Conservation (phyloP, 2,329 filamentous ascomycete species). For the Trichoderma sp. region DNA sequence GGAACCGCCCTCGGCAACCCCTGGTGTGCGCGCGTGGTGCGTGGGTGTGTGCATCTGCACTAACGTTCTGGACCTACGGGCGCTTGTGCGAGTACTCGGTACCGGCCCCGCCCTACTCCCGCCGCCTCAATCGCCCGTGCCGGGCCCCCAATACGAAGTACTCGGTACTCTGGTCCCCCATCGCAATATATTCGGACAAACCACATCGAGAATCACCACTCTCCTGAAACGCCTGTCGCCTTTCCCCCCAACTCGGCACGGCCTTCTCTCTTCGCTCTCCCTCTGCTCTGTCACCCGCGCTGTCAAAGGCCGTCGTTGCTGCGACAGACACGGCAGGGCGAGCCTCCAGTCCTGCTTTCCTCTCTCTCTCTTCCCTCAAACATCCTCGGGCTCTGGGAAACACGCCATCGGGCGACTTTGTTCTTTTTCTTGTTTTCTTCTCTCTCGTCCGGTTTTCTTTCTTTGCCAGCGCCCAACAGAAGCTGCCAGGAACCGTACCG, state of each 20-base stretch:
- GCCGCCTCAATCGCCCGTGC: constrained; percentile 17
- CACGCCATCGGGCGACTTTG: constrained; percentile 15
- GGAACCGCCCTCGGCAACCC: constrained; percentile 30
- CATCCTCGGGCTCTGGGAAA: neutral
- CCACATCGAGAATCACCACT: constrained; percentile 29
- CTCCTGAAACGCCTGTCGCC: constrained; percentile 28
- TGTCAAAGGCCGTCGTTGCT: constrained; percentile 21
- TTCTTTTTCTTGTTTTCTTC: neutral
- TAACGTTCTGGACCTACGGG: constrained; percentile 29
- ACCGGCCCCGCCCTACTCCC: constrained; percentile 10
- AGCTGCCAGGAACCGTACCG: neutral
- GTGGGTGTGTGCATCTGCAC: constrained; percentile 28
- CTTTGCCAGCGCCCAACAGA: neutral
- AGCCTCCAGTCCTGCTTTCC: neutral
- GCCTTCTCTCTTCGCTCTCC: neutral
- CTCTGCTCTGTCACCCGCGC: neutral
- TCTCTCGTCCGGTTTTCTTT: neutral
- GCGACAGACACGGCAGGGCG: constrained; percentile 1
- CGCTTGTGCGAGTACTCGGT: constrained; percentile 28
- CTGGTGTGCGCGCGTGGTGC: constrained; percentile 28
- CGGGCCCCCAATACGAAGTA: constrained; percentile 24
- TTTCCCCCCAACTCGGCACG: constrained; percentile 11
- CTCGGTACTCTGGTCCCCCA: constrained; percentile 26
- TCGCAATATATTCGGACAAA: constrained; percentile 28
- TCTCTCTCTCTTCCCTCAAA: neutral